phyloP scores from a whole-genome alignment of 2,329 filamentous ascomycete genomes.

The Colletotrichum nymphaeae region DNA sequence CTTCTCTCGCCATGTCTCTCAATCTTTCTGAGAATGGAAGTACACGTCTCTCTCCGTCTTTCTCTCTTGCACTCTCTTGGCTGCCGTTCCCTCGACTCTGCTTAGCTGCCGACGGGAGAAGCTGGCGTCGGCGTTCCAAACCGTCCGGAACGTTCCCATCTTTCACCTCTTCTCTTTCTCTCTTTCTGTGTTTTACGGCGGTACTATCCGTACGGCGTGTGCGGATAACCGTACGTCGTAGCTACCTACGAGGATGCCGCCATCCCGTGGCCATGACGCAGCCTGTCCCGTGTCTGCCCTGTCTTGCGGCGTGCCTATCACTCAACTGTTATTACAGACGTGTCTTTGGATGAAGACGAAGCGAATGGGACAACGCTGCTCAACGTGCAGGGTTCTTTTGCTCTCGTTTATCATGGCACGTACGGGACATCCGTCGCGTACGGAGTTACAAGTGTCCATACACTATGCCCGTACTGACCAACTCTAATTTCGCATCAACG shows the following conservation, averaged over 20 bases:
- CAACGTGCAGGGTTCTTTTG: constrained; percentile 4
- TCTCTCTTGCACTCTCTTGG: neutral
- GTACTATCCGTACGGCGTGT: neutral
- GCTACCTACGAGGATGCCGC: neutral
- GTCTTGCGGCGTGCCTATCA: neutral
- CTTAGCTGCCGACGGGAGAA: neutral
- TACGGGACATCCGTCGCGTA: neutral
- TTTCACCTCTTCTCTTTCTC: neutral
- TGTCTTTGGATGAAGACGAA: constrained; percentile 2
- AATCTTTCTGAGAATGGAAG: too few species aligned
- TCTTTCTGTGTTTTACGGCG: neutral
- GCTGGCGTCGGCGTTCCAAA: neutral
- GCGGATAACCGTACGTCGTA: neutral
- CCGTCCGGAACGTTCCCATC: neutral
- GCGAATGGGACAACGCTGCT: neutral
- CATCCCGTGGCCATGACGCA: neutral
- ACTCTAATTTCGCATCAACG: neutral
- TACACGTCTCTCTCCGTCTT: neutral
- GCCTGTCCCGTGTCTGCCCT: neutral
- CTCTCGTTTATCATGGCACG: neutral
- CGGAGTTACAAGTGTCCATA: too few species aligned
- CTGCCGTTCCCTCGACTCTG: constrained; percentile 2
- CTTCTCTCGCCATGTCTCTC: too few species aligned
- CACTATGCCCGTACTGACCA: neutral
- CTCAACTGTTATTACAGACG: neutral